These are phyloP conservation scores for Pleurotus sapidus DNA, from an alignment of 768 basidiomycete species.

Conservation along the genomic window DNA sequence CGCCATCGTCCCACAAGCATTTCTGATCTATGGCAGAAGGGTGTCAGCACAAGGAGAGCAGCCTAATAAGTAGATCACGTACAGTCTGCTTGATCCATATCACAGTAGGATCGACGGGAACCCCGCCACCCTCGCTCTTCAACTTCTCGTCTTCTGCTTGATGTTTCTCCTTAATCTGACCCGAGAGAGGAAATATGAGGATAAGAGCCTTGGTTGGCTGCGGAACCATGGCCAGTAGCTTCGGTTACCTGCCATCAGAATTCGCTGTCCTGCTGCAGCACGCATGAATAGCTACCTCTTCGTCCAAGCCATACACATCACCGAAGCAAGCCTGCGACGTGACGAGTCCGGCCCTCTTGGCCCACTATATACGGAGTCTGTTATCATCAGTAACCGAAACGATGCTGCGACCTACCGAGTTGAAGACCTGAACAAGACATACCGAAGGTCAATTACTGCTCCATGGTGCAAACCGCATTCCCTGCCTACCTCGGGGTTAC, in stretches of 20 bases:
- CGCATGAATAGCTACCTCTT: slow-evolving; percentile 41
- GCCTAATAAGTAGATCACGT: slow-evolving; percentile 18
- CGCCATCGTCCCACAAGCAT: slow-evolving; percentile 82
- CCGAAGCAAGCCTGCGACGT: slow-evolving; percentile 48
- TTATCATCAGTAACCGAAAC: background rate
- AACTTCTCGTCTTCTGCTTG: slow-evolving; percentile 61
- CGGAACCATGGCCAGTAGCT: slow-evolving; percentile 72
- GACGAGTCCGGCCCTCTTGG: slow-evolving; percentile 62
- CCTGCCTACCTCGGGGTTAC: slow-evolving; percentile 48
- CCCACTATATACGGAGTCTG: slow-evolving; percentile 49
- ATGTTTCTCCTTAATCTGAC: slow-evolving; percentile 45
- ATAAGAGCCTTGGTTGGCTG: slow-evolving; percentile 80
- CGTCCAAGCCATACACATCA: slow-evolving; percentile 74
- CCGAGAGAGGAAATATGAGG: slow-evolving; percentile 76
- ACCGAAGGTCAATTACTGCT: background rate
- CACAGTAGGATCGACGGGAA: slow-evolving; percentile 56
- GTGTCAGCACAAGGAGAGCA: background rate
- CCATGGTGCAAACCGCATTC: background rate
- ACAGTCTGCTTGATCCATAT: slow-evolving; percentile 94
- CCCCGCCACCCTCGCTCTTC: slow-evolving; percentile 40
- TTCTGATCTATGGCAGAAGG: slow-evolving; percentile 51
- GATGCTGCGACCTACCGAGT: slow-evolving; percentile 30
- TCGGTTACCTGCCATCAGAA: background rate
- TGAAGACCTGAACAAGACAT: slow-evolving; percentile 40
- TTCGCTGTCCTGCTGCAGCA: background rate